A percentile compares a stretch with the other conserved stretches of the same genome.
These are phyloP conservation scores for Boletus vermiculosoides DNA, from an alignment of 768 basidiomycete genomes.

Conservation along the genomic window DNA sequence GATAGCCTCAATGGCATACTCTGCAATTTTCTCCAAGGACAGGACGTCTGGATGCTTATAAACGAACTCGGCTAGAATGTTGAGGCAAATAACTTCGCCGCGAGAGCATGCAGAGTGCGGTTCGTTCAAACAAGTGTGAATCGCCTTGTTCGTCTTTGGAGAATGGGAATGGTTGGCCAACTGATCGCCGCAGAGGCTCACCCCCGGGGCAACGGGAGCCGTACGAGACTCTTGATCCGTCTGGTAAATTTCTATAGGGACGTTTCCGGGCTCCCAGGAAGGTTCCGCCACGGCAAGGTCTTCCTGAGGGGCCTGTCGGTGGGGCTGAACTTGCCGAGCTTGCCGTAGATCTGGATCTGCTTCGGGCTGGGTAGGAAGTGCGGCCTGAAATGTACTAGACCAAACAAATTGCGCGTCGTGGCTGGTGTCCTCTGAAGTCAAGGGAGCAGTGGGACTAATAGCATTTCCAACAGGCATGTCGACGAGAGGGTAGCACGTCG, in stretches of 20 bases:
- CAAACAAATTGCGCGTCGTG: too few species aligned
- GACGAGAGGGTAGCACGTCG: neutral
- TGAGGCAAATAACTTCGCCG: neutral
- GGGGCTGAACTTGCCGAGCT: neutral
- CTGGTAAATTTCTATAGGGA: too few species aligned
- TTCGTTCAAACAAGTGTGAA: neutral
- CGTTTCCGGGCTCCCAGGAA: too few species aligned
- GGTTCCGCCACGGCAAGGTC: neutral
- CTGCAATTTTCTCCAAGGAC: neutral
- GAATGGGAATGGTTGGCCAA: too few species aligned
- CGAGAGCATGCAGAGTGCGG: neutral
- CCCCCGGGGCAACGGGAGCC: neutral
- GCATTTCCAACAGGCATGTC: neutral
- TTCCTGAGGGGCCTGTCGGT: neutral
- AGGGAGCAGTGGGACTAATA: neutral
- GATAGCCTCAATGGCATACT: accelerated
- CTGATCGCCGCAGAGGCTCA: too few species aligned
- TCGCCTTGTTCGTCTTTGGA: neutral
- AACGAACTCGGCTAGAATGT: neutral
- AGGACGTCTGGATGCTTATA: accelerated
- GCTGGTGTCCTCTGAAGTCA: neutral
- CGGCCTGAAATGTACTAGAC: neutral
- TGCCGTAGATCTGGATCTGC: neutral
- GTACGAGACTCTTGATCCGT: neutral
- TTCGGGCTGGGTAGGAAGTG: neutral